These are phyloP conservation scores for Fusarium neocosmosporiellum DNA, from an alignment of 2,329 filamentous ascomycete genomes.

Conservation along the genomic window DNA sequence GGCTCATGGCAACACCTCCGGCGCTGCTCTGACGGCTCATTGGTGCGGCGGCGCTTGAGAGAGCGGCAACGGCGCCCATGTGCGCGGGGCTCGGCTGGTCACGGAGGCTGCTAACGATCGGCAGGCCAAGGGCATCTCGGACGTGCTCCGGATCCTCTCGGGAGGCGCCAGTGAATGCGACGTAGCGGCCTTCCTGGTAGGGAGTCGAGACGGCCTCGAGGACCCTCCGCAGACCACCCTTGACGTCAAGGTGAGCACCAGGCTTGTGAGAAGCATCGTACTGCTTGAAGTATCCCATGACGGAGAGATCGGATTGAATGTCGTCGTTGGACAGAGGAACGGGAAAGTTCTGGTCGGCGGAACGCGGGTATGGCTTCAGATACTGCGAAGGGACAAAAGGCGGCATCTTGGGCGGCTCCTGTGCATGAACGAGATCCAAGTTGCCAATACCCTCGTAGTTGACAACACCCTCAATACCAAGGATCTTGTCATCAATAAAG, in stretches of 20 bases:
- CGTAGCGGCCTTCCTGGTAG: conserved; percentile 59
- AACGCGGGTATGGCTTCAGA: conserved; percentile 66
- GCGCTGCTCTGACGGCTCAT: conserved; percentile 69
- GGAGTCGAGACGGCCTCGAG: conserved; percentile 66
- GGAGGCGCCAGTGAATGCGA: conserved; percentile 59
- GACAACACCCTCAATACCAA: conserved; percentile 69
- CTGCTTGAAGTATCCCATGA: conserved; percentile 68
- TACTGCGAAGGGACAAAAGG: conserved; percentile 68
- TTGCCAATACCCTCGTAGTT: conserved; percentile 70
- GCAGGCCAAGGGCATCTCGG: conserved; percentile 62
- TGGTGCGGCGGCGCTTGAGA: conserved; percentile 54
- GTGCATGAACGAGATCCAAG: conserved; percentile 65
- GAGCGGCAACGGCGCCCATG: conserved; percentile 36
- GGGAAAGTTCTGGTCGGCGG: conserved; percentile 67
- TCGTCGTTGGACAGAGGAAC: conserved; percentile 63
- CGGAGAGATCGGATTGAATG: conserved; percentile 64
- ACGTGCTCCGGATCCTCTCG: conserved; percentile 62
- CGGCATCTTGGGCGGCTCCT: conserved; percentile 68
- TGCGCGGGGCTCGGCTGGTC: conserved; percentile 52
- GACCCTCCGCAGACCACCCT: conserved; percentile 64
- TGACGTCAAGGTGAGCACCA: conserved; percentile 66
- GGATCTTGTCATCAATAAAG: conserved; percentile 66
- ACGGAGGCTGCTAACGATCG: conserved; percentile 54
- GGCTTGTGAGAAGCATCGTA: conserved; percentile 65
- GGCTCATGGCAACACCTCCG: conserved; percentile 67